Evolutionary conservation across 352 stramenopile species (phyloP).

Genomic region (Peronospora belbahrii): DNA sequence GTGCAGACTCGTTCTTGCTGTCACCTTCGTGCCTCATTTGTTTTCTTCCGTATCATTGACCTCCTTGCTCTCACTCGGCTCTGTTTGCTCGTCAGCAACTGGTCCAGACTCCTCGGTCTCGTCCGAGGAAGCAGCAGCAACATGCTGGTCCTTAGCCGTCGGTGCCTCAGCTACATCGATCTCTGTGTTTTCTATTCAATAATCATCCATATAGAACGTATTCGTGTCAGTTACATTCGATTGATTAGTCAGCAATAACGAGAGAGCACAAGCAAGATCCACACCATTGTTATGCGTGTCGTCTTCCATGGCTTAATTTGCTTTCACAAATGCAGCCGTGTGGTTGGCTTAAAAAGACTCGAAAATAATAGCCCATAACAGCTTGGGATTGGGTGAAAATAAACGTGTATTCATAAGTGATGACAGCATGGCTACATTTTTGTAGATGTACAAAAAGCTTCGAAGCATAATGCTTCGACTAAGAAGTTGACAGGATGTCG

Average conservation of each 20-base stretch:
- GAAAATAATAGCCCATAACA: too few relatives aligned
- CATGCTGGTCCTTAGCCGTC: constrained; percentile 9
- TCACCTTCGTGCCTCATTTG: constrained; percentile 14
- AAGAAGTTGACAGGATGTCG: too few relatives aligned
- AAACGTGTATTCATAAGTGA: too few relatives aligned
- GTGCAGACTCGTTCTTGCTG: constrained; percentile 14
- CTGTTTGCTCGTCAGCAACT: constrained; percentile 8
- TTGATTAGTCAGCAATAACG: neutral
- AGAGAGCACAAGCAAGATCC: neutral
- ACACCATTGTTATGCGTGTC: constrained; percentile 37
- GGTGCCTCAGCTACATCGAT: constrained; percentile 14
- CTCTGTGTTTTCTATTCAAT: constrained; percentile 15
- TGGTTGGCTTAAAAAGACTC: too few relatives aligned
- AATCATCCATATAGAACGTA: neutral
- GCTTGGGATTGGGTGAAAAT: too few relatives aligned
- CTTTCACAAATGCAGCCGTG: too few relatives aligned
- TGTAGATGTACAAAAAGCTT: too few relatives aligned
- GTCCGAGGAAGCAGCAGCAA: neutral
- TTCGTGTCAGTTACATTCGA: neutral
- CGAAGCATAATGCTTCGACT: too few relatives aligned
- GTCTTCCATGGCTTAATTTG: too few relatives aligned
- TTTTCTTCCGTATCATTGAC: constrained; percentile 22
- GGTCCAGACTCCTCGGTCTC: constrained; percentile 2
- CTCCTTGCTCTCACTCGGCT: constrained; percentile 28
- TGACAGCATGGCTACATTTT: too few relatives aligned